These are phyloP conservation scores for Capronia americana DNA, from an alignment of 2,329 filamentous ascomycete species.

Conservation along the genomic window DNA sequence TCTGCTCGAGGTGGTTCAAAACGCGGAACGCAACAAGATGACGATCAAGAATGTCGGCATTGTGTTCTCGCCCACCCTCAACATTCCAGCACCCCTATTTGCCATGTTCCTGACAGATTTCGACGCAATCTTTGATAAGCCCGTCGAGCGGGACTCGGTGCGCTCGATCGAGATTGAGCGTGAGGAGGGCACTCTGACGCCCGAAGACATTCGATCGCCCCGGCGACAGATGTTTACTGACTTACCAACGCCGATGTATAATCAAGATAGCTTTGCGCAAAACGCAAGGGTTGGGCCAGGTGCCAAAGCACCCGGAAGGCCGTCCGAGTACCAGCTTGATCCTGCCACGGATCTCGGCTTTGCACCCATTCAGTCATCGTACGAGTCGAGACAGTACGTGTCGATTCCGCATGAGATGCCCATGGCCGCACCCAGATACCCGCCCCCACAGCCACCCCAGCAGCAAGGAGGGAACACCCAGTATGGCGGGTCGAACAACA, in stretches of 20 bases:
- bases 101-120: slow-evolving; percentile 93
- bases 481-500: slow-evolving; percentile 48
- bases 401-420: slow-evolving; percentile 41
- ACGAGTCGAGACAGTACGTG: slow-evolving; percentile 40
- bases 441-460: slow-evolving; percentile 32
- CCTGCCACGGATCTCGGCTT: slow-evolving; percentile 46
- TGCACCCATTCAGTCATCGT: slow-evolving; percentile 52
- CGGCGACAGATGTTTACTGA: slow-evolving; percentile 71
- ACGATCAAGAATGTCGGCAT: slow-evolving; percentile 96
- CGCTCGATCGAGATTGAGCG: slow-evolving; percentile 44
- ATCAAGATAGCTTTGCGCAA: slow-evolving; percentile 59
- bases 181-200: slow-evolving; percentile 42
- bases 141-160: slow-evolving; percentile 48
- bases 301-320: slow-evolving; percentile 38
- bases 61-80: slow-evolving; percentile 95
- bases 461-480: slow-evolving; percentile 32
- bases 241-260: slow-evolving; percentile 68
- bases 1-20: slow-evolving; percentile 89
- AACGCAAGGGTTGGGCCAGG: slow-evolving; percentile 40
- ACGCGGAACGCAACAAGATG: slow-evolving; percentile 94
- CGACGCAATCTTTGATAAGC: slow-evolving; percentile 78
- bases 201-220: slow-evolving; percentile 68
- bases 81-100: slow-evolving; percentile 94
- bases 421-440: slow-evolving; percentile 32
- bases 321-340: slow-evolving; percentile 59